Conservation (phyloP, 345 rosid genomes). For the Turritis glabra region DNA sequence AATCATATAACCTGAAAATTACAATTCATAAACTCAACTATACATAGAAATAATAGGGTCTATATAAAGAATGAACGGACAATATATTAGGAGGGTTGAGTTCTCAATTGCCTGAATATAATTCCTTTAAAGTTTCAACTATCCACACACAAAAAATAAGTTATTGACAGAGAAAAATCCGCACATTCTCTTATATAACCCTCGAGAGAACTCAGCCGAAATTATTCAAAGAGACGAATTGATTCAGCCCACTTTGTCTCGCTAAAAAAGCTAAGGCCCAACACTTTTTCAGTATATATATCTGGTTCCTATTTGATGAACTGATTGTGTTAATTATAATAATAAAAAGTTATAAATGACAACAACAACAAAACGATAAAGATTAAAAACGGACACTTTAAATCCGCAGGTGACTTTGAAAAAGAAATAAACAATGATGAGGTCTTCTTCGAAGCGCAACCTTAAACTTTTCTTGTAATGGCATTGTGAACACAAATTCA, state of each 20-base stretch:
- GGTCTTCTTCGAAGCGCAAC: constrained; percentile 32
- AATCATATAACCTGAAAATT: background rate
- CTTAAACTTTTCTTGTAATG: constrained; percentile 39
- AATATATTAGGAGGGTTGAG: too few species aligned
- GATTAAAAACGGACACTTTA: background rate
- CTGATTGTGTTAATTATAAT: background rate
- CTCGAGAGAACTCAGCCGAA: background rate
- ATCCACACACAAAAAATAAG: background rate
- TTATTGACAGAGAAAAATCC: background rate
- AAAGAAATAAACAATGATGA: constrained; percentile 30
- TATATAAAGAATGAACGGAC: too few species aligned
- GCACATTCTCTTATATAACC: background rate
- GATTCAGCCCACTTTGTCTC: background rate
- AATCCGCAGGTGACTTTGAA: constrained; percentile 27
- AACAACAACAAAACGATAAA: background rate
- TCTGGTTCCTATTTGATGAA: too few species aligned
- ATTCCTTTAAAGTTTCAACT: too few species aligned
- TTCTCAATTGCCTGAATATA: too few species aligned
- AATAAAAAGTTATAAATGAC: background rate
- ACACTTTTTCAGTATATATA: background rate
- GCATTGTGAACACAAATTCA: constrained; percentile 18
- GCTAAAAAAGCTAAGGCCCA: background rate
- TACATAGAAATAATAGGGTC: too few species aligned
- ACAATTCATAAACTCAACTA: background rate
- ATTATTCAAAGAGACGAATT: background rate